A percentile compares a stretch with the other conserved stretches of the same genome.
These are phyloP conservation scores for Cladosporium oxysporum DNA, from an alignment of 2,329 filamentous ascomycete species.

Conservation along the genomic window DNA sequence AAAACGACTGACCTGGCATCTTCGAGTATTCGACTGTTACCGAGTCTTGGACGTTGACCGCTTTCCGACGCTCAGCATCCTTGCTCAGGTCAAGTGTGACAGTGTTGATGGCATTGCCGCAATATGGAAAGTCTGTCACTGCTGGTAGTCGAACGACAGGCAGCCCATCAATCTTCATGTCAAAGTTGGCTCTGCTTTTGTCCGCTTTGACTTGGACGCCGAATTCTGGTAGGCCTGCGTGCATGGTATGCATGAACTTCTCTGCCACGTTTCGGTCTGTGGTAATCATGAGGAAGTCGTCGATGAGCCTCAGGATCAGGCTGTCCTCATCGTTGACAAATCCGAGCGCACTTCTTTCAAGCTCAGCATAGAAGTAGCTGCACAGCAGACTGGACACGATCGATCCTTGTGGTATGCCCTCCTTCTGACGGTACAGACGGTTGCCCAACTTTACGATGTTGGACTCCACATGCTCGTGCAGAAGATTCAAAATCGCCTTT, in stretches of 20 bases:
- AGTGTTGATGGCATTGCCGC: slow-evolving; percentile 76
- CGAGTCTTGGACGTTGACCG: slow-evolving; percentile 62
- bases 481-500: slow-evolving; percentile 65
- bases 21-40: slow-evolving; percentile 77
- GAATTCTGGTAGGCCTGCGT: slow-evolving; percentile 73
- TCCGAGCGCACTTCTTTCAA: slow-evolving; percentile 68
- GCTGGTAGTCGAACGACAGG: slow-evolving; percentile 52
- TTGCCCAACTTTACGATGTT: slow-evolving; percentile 90
- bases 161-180: slow-evolving; percentile 57
- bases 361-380: slow-evolving; percentile 92
- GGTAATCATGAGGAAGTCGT: slow-evolving; percentile 91
- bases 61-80: slow-evolving; percentile 58
- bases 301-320: slow-evolving; percentile 78
- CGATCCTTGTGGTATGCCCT: slow-evolving; percentile 91
- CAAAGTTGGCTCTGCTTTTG: slow-evolving; percentile 87
- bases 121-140: slow-evolving; percentile 76
- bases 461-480: slow-evolving; percentile 76
- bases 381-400: slow-evolving; percentile 83
- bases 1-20: slow-evolving; percentile 73
- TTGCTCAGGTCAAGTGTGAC: slow-evolving; percentile 73
- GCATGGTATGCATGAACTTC: slow-evolving; percentile 77
- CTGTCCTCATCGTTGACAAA: slow-evolving; percentile 63
- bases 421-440: slow-evolving; percentile 81
- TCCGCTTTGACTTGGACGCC: slow-evolving; percentile 73
- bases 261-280: slow-evolving; percentile 66